Evolutionary conservation across 2,329 filamentous ascomycete genomes (phyloP), one percentile per base, ranked within the genome.

Genomic region (Xylariaceae sp.): DNA sequence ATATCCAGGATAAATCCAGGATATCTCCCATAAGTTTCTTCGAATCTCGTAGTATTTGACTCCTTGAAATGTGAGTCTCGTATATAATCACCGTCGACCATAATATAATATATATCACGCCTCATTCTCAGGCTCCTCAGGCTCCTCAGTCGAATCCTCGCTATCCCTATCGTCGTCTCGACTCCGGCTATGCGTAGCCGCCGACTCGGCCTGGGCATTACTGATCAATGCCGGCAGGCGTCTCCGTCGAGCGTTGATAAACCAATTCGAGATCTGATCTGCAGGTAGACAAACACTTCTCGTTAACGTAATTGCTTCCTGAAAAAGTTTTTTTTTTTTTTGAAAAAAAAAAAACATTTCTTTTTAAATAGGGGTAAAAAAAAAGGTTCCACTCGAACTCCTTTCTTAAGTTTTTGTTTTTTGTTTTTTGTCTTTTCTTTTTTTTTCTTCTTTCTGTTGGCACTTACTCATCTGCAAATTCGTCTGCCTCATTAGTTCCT

Each of bases 251-350:
- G 86, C 86, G 61, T 90, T 90, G 71, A 89, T 90, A 70, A 89
- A 90, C 87, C 87, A 90, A 71, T 89, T 89, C 58, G 84, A 87
- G 27, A 90, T 87, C 75, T 84, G 81, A 70, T 84, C 81, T 85
- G 40, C 7, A 65, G 47, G 11, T 29, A 31, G 2, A 47, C 51
- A 55, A 47, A 47, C 59, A 53, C 45, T 3, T 43, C 57, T 66
- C 60, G 64, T 59, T 47, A 29, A 51, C 3, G 32, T 19, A 19
- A 19, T 19, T 19, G 19, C 19, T 19, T 19, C 19, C 19, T 1
- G 19, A 19, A 19, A 19, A 19, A 19, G 19, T 19, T 19, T 53
- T 12, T 45, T 6, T n/a, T 11, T 7, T 31, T 31, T 11, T 19
- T 4, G 1, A 19, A 19, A 19, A 19, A 19, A 19, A 19, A 19